Percentiles rank a stretch among this genome's conserved stretches.
Conservation (phyloP, 192 early-diverging fungal genomes). For the Entomortierella chlamydospora region DNA sequence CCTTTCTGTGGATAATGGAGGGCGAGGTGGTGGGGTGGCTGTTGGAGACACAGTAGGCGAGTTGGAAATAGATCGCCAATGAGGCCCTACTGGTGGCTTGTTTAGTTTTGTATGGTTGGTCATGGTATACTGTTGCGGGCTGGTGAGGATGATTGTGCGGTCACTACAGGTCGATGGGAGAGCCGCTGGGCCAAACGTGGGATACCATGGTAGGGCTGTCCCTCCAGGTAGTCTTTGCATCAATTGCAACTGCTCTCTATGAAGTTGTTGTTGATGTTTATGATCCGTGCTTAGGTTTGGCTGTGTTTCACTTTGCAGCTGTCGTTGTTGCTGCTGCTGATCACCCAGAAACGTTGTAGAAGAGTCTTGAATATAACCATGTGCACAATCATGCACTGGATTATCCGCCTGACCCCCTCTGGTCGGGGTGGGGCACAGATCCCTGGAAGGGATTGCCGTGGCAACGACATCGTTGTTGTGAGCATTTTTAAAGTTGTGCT, state of each 20-base stretch:
- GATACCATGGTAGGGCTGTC: conserved; percentile 28
- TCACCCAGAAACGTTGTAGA: too few species aligned
- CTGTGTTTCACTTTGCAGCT: neutral
- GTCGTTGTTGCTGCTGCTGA: neutral
- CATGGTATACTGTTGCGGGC: neutral
- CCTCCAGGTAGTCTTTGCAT: conserved; percentile 27
- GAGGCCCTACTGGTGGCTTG: conserved; percentile 22
- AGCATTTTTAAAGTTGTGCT: conserved; percentile 2
- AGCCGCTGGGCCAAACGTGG: conserved; percentile 13
- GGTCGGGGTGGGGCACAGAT: too few species aligned
- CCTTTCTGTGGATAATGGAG: neutral
- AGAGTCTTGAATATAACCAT: too few species aligned
- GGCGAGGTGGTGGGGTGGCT: neutral
- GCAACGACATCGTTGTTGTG: neutral
- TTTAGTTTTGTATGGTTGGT: conserved; percentile 7
- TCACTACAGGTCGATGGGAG: conserved; percentile 15
- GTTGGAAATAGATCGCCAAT: conserved; percentile 18
- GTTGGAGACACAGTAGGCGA: neutral
- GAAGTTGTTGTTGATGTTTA: conserved; percentile 5
- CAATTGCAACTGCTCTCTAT: too few species aligned
- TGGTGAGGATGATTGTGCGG: conserved; percentile 14
- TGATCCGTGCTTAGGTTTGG: conserved; percentile 1
- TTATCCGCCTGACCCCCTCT: too few species aligned
- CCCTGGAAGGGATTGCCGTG: too few species aligned
- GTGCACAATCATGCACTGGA: too few species aligned